Conservation (phyloP, 31 red algal species). For the Odonthalia washingtoniensis region DNA sequence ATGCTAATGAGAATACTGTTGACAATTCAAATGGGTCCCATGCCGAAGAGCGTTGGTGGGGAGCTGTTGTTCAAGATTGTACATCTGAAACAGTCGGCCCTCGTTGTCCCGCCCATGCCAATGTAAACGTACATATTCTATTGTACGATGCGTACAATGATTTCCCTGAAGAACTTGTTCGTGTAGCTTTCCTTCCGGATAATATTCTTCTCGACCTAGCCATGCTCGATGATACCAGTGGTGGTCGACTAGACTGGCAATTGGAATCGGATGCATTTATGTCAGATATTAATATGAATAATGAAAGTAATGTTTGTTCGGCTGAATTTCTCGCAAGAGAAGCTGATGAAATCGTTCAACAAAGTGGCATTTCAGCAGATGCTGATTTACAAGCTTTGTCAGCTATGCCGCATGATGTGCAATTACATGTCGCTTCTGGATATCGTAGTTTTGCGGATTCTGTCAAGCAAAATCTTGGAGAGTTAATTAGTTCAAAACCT, state of each 20-base stretch:
- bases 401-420: constrained; percentile 37
- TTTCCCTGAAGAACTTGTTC: constrained; percentile 43
- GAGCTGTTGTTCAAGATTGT: constrained; percentile 60
- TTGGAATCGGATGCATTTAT: neutral
- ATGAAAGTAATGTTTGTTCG: constrained; percentile 3
- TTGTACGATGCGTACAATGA: constrained; percentile 67
- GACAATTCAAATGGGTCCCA: neutral
- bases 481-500: constrained; percentile 48
- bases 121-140: constrained; percentile 27
- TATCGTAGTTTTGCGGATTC: constrained; percentile 64
- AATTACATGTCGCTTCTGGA: constrained; percentile 44
- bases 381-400: constrained; percentile 53
- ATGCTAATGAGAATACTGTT: neutral
- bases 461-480: constrained; percentile 50
- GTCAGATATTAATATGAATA: neutral
- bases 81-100: constrained; percentile 23
- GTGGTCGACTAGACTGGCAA: constrained; percentile 49
- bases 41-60: constrained; percentile 59
- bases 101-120: constrained; percentile 9
- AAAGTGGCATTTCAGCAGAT: constrained; percentile 36
- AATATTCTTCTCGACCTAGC: constrained; percentile 40
- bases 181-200: constrained; percentile 33
- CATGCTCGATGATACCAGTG: constrained; percentile 29
- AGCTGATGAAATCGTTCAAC: constrained; percentile 22
- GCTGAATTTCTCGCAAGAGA: constrained; percentile 28